These are phyloP conservation scores for Glycyrrhiza uralensis DNA, from an alignment of 306 rosid species.

Conservation along the genomic window DNA sequence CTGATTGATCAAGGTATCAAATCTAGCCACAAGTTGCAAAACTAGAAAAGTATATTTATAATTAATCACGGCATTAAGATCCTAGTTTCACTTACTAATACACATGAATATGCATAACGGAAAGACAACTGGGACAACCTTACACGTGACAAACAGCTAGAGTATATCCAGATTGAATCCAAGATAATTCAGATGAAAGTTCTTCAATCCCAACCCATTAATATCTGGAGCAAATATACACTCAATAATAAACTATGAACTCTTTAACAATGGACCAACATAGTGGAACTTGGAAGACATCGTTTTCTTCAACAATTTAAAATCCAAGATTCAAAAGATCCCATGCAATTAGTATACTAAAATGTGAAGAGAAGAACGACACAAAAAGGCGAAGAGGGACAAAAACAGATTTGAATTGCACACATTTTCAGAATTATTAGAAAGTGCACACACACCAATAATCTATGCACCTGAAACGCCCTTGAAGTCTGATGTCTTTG, in stretches of 20 bases:
- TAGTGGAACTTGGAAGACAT: neutral
- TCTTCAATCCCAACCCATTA: neutral
- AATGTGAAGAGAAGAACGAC: neutral
- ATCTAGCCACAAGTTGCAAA: slow-evolving; percentile 2
- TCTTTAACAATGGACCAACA: neutral
- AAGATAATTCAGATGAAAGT: neutral
- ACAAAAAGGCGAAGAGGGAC: neutral
- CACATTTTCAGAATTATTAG: slow-evolving; percentile 16
- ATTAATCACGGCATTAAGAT: neutral
- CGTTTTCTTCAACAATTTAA: slow-evolving; percentile 13
- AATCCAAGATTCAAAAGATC: slow-evolving; percentile 8
- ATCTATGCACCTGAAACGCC: slow-evolving; percentile 84
- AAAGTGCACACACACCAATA: slow-evolving; percentile 11
- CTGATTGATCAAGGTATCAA: slow-evolving; percentile 8
- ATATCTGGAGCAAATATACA: neutral
- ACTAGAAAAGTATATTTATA: slow-evolving; percentile 11
- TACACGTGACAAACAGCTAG: neutral
- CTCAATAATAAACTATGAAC: neutral
- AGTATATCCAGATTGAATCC: neutral
- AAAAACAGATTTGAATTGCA: slow-evolving; percentile 11
- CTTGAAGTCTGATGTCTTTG: slow-evolving; percentile 73
- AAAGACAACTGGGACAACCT: neutral
- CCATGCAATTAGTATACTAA: neutral
- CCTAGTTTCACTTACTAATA: neutral
- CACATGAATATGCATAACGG: neutral